Percentiles rank a stretch among this genome's conserved stretches.
phyloP scores from a whole-genome alignment of 164 flowering plant species.

The Euptelea pleiosperma region DNA sequence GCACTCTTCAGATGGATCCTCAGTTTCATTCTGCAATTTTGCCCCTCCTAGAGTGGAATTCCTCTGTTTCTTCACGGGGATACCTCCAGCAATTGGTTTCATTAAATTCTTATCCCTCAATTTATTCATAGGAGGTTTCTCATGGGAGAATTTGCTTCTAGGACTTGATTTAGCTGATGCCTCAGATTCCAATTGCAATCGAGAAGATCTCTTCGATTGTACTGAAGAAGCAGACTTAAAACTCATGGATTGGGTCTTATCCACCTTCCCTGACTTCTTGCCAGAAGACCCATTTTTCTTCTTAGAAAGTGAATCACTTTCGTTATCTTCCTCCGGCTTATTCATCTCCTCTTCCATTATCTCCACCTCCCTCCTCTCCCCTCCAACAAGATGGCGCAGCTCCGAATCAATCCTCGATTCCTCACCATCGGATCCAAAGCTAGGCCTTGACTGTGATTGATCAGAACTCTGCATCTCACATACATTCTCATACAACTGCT shows the following conservation, averaged over 20 bases:
- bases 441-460: slow-evolving; percentile 67
- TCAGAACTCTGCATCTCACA: slow-evolving; percentile 91
- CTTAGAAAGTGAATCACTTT: slow-evolving; percentile 37
- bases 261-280: slow-evolving; percentile 28
- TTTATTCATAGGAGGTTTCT: slow-evolving; percentile 48
- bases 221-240: slow-evolving; percentile 37
- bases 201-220: slow-evolving; percentile 38
- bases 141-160: slow-evolving; percentile 36
- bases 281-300: slow-evolving; percentile 35
- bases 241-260: slow-evolving; percentile 30
- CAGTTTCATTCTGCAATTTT: slow-evolving; percentile 41
- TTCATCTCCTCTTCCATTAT: slow-evolving; percentile 46
- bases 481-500: slow-evolving; percentile 73
- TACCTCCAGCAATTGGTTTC: slow-evolving; percentile 31
- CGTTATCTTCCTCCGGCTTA: slow-evolving; percentile 31
- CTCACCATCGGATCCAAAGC: slow-evolving; percentile 72
- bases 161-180: slow-evolving; percentile 39
- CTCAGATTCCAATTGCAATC: slow-evolving; percentile 34
- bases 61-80: slow-evolving; percentile 40
- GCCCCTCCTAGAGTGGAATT: slow-evolving; percentile 28
- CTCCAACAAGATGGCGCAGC: slow-evolving; percentile 79
- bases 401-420: slow-evolving; percentile 89
- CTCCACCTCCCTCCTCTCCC: slow-evolving; percentile 69
- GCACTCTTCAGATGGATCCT: slow-evolving; percentile 43
- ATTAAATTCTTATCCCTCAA: slow-evolving; percentile 27